Base-by-base conservation (phyloP, 2,329 filamentous ascomycete genomes). In the Colletotrichum tropicale region DNA sequence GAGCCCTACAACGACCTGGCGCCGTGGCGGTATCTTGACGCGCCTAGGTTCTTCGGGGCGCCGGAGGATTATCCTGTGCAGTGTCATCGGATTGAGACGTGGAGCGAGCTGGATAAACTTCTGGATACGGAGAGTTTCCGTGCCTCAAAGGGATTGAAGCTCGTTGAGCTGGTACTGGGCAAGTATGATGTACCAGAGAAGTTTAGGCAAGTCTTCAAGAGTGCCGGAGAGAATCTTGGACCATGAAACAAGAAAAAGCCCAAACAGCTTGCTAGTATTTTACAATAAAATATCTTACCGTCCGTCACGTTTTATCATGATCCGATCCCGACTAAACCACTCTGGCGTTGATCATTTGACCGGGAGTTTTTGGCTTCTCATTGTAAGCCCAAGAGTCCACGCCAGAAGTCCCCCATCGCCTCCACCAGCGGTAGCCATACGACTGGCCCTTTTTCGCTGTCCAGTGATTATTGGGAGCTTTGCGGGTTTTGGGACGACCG, bases 1-100 rank as follows among this genome's bases (percentile, higher is more conserved):
- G 85, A 89, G 75, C 80, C 75, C 2, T 92, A 92, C 80, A 92
- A 92, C 71, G 89, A 92, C 66, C 79, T 88, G 36, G 85, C 88
- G n/a, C 81, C 84, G 0, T 91, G 89, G 90, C 82, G 87, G 66
- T 88, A 91, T 72, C 84, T 88, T 12, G 83, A 88, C 60, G 88
- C 88, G 6, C 84, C 87, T 3, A 81, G 80, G 12, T 87, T 89
- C 72, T 90, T 90, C 64, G 89, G 88, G 0, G 87, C 87, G 24
- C 18, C 16, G 2, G 9, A 52, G 6, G 62, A 71, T 5, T 87
- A 84, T 3, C 80, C 79, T 16, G 83, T 80, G 21, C 24, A n/a
- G n/a, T 79, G 81, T 26, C 58, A 34, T 15, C 28, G 58, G 28
- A 87, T 84, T 5, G 82, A 81, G 71, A 90, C 86, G 0, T 88